These are phyloP conservation scores for Filosporella fistucella DNA, from an alignment of 495 filamentous ascomycete species.

Conservation along the genomic window DNA sequence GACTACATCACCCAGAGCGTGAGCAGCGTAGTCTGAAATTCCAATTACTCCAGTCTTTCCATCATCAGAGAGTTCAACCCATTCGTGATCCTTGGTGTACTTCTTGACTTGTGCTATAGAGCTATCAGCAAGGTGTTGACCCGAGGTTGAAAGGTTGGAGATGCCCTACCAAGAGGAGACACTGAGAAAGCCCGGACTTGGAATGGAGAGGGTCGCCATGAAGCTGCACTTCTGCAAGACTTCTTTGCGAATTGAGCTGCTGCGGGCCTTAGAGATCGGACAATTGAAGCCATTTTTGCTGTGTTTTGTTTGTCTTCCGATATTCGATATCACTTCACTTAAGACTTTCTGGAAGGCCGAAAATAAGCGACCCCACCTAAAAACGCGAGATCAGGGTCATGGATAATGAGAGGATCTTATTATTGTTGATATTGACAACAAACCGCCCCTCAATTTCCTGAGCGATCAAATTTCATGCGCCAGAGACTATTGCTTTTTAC, in stretches of 20 bases:
- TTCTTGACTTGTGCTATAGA: slow-evolving; percentile 61
- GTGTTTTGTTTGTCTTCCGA: background rate
- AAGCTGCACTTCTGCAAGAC: slow-evolving; percentile 8
- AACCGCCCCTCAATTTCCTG: slow-evolving; percentile 19
- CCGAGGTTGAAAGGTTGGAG: slow-evolving; percentile 1
- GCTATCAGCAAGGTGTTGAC: slow-evolving; percentile 4
- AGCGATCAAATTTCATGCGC: slow-evolving; percentile 10
- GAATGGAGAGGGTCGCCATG: slow-evolving; percentile 14
- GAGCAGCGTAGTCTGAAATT: slow-evolving; percentile 85
- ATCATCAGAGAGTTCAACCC: slow-evolving; percentile 81
- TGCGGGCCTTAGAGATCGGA: slow-evolving; percentile 22
- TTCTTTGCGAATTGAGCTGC: slow-evolving; percentile 17
- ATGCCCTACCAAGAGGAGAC: slow-evolving; percentile 11
- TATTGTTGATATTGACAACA: slow-evolving; percentile 22
- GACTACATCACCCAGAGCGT: slow-evolving; percentile 91
- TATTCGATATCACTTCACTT: background rate
- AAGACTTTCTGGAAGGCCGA: slow-evolving; percentile 2
- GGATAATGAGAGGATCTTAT: slow-evolving; percentile 4
- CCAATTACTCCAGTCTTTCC: slow-evolving; percentile 70
- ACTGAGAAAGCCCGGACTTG: slow-evolving; percentile 19
- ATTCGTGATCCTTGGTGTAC: slow-evolving; percentile 97
- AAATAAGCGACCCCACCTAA: slow-evolving; percentile 9
- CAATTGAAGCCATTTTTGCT: slow-evolving; percentile 26
- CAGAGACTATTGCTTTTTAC: background rate
- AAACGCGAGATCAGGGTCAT: slow-evolving; percentile 13